Conservation (phyloP, 2,329 filamentous ascomycete species). For the Alternaria conjuncta region DNA sequence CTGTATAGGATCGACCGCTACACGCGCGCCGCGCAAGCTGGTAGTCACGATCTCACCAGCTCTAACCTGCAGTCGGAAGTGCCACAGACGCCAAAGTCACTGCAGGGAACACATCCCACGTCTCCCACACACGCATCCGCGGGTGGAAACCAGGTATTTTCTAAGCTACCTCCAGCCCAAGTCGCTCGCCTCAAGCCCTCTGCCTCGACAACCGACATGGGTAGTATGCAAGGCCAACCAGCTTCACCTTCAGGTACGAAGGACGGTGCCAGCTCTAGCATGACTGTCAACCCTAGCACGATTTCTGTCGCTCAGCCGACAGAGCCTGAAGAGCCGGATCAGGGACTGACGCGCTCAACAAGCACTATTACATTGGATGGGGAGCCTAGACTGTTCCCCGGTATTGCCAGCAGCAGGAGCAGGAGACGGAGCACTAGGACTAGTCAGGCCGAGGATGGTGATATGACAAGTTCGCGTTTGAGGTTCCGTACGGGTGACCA, state of each 20-base stretch:
- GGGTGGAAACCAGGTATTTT: constrained; percentile 39
- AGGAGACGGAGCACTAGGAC: constrained; percentile 43
- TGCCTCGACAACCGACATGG: constrained; percentile 25
- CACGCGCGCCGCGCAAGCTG: constrained; percentile 46
- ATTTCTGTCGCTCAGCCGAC: constrained; percentile 30
- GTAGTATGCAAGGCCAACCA: constrained; percentile 25
- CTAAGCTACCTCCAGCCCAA: constrained; percentile 42
- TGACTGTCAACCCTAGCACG: constrained; percentile 34
- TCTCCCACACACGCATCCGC: constrained; percentile 51
- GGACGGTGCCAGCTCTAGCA: constrained; percentile 30
- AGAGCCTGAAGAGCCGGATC: constrained; percentile 28
- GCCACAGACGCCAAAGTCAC: constrained; percentile 40
- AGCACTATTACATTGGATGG: constrained; percentile 50
- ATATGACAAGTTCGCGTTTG: constrained; percentile 9
- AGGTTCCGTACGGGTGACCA: constrained; percentile 9
- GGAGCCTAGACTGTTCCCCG: constrained; percentile 75
- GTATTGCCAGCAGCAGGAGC: constrained; percentile 63
- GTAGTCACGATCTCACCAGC: constrained; percentile 38
- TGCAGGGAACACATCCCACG: constrained; percentile 40
- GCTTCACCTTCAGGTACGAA: constrained; percentile 33
- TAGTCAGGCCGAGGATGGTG: constrained; percentile 28
- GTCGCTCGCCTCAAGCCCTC: constrained; percentile 46
- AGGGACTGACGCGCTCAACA: constrained; percentile 28
- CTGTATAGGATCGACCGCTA: constrained; percentile 50
- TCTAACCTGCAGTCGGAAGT: constrained; percentile 43